Evolutionary conservation across 495 filamentous ascomycete species (phyloP).

Genomic region (Sphaerosporella brunnea): DNA sequence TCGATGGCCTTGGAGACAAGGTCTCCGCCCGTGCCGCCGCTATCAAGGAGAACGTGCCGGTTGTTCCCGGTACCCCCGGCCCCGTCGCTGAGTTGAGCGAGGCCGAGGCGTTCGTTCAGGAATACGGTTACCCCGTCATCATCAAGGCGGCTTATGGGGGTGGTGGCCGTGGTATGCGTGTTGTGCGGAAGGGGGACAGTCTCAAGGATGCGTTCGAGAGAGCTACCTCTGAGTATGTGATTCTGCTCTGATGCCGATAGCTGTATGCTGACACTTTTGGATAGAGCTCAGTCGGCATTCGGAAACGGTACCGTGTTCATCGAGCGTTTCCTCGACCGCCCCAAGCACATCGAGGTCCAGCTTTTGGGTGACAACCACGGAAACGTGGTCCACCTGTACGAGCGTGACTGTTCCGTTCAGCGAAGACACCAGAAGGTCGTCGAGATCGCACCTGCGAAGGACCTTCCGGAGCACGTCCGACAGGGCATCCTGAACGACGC

Average conservation of each 20-base stretch:
- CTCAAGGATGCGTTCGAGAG: slow-evolving; percentile 82
- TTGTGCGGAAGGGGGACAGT: slow-evolving; percentile 67
- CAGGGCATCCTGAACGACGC: slow-evolving; percentile 78
- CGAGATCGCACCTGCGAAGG: slow-evolving; percentile 92
- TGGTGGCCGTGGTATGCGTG: slow-evolving; percentile 97
- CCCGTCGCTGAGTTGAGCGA: slow-evolving; percentile 76
- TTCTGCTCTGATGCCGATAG: not conserved
- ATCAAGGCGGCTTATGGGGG: slow-evolving; percentile 98
- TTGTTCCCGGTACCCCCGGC: slow-evolving; percentile 82
- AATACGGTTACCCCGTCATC: slow-evolving; percentile 96
- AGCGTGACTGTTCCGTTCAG: slow-evolving; percentile 97
- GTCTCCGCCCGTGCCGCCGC: slow-evolving; percentile 84
- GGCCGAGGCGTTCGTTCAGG: slow-evolving; percentile 84
- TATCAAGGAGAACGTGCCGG: slow-evolving; percentile 71
- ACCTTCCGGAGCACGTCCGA: slow-evolving; percentile 64
- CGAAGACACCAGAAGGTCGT: slow-evolving; percentile 98
- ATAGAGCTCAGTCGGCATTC: slow-evolving; percentile 69
- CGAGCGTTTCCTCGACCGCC: slow-evolving; percentile 90
- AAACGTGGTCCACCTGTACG: slow-evolving; percentile 90
- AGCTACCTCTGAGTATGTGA: slow-evolving; percentile 63
- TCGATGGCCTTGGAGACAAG: slow-evolving; percentile 89
- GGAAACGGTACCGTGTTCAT: slow-evolving; percentile 98
- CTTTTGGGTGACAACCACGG: slow-evolving; percentile 91
- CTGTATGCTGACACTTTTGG: slow-evolving; percentile 10
- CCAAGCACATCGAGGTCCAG: slow-evolving; percentile 99